Evolutionary conservation across 805 yeast species (phyloP).

Genomic region (Nakazawaea sp.): DNA sequence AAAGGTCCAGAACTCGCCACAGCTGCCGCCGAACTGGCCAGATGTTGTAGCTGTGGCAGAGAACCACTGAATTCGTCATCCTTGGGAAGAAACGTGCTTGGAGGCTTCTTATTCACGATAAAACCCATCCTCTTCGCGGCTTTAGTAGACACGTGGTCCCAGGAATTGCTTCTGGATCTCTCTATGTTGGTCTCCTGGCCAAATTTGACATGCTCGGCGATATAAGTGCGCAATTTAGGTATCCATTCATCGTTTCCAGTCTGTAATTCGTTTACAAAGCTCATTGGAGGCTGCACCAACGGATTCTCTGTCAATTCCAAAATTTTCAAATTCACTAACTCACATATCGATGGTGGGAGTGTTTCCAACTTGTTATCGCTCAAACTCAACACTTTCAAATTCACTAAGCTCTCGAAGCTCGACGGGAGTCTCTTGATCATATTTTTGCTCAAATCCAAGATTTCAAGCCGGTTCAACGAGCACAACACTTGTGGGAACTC

Average conservation of each 20-base stretch:
- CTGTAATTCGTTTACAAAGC: conserved; percentile 26
- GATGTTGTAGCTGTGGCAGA: conserved; percentile 9
- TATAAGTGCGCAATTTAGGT: conserved; percentile 29
- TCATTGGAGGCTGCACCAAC: conserved; percentile 38
- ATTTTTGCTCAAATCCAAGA: conserved; percentile 60
- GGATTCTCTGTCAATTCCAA: conserved; percentile 63
- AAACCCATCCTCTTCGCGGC: conserved; percentile 76
- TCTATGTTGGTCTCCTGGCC: conserved; percentile 16
- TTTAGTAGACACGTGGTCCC: conserved; percentile 43
- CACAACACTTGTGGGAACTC: conserved; percentile 42
- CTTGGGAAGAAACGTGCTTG: conserved; percentile 15
- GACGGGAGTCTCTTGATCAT: conserved; percentile 40
- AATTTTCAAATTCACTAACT: conserved; percentile 43
- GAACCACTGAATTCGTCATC: conserved; percentile 11
- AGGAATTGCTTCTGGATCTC: conserved; percentile 27
- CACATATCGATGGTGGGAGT: conserved; percentile 46
- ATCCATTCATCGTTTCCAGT: conserved; percentile 33
- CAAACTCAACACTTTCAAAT: conserved; percentile 52
- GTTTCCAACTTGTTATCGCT: conserved; percentile 50
- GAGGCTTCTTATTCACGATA: conserved; percentile 36
- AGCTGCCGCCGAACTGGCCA: too few species aligned
- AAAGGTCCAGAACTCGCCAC: too few species aligned
- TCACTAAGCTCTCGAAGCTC: conserved; percentile 31
- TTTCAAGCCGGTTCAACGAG: conserved; percentile 42
- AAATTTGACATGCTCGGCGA: conserved; percentile 26